Evolutionary conservation across 83 land plant species (phyloP), one percentile per base, ranked within the genome.

Genomic region (Diphasiastrum complanatum): DNA sequence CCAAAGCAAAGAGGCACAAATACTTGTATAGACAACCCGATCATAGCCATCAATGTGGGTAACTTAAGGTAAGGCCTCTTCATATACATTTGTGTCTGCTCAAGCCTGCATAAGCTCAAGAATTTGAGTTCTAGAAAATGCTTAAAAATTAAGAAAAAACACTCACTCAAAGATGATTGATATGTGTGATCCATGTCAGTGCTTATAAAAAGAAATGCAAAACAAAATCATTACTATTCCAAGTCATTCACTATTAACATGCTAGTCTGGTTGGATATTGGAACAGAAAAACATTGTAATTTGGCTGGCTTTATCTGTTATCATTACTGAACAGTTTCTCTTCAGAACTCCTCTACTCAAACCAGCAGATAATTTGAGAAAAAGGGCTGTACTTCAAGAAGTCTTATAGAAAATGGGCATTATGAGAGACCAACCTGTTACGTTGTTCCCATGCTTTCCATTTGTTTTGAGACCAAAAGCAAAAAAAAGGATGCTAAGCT

Each of bases 41-140:
- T 32, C 73, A 70, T 70, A 40, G 58, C 69, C 70, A 70, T 70
- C 10, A 70, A 69, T 28, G 73, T 62, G 25, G 73, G 73, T 5
- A 62, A 30, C 35, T 52, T 27, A 37, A 70, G 11, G 47, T 54
- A 64, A 20, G 68, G 68, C 14, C 47, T 38, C n/a, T 46, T 33
- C 5, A 27, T 52, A 30, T 53, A 70, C 25, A 70, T 20, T 33
- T 41, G 26, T 30, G 73, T 64, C 20, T 53, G 29, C 30, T 70
- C 73, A 48, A 70, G 37, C 54, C 73, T 70, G 73, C 29, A 35
- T 35, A 53, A 45, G 43, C 33, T 49, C 47, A 62, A 12, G 32
- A 23, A 62, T 14, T 5, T 40, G 28, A 5, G 63, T 22, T n/a
- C n/a, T n/a, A n/a, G 19, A 20, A 38, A 22, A 22, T 40, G 32